Evolutionary conservation across 208 protist species (phyloP), one percentile per base, ranked within the genome.

Genomic region (Herpetomonas tarakana): DNA sequence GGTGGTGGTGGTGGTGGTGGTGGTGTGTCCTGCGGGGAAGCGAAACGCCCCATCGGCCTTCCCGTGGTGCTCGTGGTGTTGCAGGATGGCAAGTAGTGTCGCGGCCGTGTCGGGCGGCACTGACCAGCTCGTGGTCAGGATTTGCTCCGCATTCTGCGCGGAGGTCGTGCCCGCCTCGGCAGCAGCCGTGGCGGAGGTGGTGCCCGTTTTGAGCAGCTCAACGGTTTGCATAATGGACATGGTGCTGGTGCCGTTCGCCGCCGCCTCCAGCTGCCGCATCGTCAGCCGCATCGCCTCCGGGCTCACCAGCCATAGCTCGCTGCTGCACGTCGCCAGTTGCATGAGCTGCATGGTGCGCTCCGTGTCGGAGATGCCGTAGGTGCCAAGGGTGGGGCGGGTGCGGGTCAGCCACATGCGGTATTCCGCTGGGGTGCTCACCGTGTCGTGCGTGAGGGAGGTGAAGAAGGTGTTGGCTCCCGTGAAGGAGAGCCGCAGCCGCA

Each of bases 251-350:
- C 46, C 56, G 12, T 46, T 30, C 3, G 51, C 68, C 16, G 58
- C 60, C 0, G 26, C 57, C 28, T 62, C 55, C 46, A 72, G 52
- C 16, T 62, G 39, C 18, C 56, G 41, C 29, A 74, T 45, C 12
- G 63, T 54, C 39, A 74, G 54, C 26, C 51, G 59, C 19, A 85
- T 54, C 21, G 78, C 63, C 45, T 67, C 49, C 29, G 83, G 83
- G 58, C 73, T 91, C 22, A 78, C 76, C 38, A 72, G 68, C 83
- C 83, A 91, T 29, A 83, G 53, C 24, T 78, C 74, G 51, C 67
- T 68, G 55, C 79, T 84, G 63, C 78, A 87, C 16, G 61, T 65
- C 46, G 65, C 69, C 38, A 85, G 46, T 58, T 74, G 57, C 44
- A 85, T 65, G 35, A 86, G 74, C 72, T 91, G 80, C 49, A 86